These are phyloP conservation scores for Penicillium paneum DNA, from an alignment of 2,329 filamentous ascomycete genomes.

Conservation along the genomic window DNA sequence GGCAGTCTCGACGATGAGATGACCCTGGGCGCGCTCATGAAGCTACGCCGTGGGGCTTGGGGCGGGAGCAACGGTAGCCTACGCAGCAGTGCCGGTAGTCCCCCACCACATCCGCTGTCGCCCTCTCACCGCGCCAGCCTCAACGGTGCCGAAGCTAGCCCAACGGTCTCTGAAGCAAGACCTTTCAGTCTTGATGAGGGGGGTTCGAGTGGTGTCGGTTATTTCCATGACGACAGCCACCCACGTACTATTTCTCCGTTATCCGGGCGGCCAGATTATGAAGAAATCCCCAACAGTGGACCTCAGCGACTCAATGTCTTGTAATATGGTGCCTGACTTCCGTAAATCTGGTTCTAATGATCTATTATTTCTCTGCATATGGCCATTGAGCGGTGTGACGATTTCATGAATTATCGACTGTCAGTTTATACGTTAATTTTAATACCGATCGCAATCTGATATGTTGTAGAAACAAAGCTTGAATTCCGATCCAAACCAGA, in stretches of 20 bases:
- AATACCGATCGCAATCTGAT: not conserved
- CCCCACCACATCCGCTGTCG: slow-evolving; percentile 38
- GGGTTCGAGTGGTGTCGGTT: not conserved
- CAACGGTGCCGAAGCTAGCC: slow-evolving; percentile 33
- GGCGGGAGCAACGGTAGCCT: slow-evolving; percentile 76
- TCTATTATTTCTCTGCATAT: slow-evolving; percentile 5
- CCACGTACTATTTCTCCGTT: slow-evolving; percentile 12
- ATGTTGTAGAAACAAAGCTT: too few species aligned
- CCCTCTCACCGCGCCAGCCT: slow-evolving; percentile 37
- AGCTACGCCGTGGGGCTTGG: slow-evolving; percentile 71
- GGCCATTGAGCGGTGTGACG: not conserved
- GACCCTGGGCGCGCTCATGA: slow-evolving; percentile 68
- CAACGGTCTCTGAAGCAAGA: slow-evolving; percentile 18
- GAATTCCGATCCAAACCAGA: not conserved
- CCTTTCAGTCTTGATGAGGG: slow-evolving; percentile 14
- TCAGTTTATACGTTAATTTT: slow-evolving; percentile 2
- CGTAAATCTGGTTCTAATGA: slow-evolving; percentile 11
- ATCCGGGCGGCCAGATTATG: slow-evolving; percentile 4
- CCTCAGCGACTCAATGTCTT: slow-evolving; percentile 12
- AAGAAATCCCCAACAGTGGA: slow-evolving; percentile 14
- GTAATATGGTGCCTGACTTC: slow-evolving; percentile 6
- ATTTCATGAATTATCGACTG: slow-evolving; percentile 3
- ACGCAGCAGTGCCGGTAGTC: slow-evolving; percentile 49
- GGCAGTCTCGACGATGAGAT: slow-evolving; percentile 65
- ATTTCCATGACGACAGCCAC: slow-evolving; percentile 13